Evolutionary conservation across 305 asterid species (phyloP).

Genomic region (Solanum chacoense): DNA sequence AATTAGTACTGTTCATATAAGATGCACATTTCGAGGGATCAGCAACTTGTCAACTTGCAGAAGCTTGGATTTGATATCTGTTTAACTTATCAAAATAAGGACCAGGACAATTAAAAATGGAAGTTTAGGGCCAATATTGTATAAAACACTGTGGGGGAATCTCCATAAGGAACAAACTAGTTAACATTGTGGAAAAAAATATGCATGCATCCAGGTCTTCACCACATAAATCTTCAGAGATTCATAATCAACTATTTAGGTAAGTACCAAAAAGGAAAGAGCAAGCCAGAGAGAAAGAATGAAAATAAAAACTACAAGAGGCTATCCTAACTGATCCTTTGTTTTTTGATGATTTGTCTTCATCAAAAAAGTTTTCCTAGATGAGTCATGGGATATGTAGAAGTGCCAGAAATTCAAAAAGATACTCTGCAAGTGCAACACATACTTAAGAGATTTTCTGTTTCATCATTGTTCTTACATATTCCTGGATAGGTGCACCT

Average conservation of each 20-base stretch:
- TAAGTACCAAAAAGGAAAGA: conserved; percentile 1
- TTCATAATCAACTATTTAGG: background rate
- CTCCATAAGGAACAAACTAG: background rate
- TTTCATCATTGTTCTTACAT: background rate
- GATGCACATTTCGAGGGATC: background rate
- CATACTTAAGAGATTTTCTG: background rate
- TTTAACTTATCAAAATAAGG: background rate
- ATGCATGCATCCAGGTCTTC: background rate
- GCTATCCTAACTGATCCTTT: background rate
- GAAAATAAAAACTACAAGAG: background rate
- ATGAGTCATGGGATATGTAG: background rate
- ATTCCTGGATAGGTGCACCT: background rate
- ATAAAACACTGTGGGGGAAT: background rate
- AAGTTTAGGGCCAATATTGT: background rate
- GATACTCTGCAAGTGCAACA: background rate
- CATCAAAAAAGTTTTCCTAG: background rate
- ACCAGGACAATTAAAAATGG: background rate
- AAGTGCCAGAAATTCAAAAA: background rate
- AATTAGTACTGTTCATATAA: background rate
- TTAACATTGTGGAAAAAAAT: background rate
- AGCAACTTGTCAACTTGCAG: background rate
- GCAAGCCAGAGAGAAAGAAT: background rate
- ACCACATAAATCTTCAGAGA: background rate
- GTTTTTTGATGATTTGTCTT: background rate
- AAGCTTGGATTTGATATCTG: background rate